Base-by-base conservation (phyloP, 345 rosid genomes). In the Populus ilicifolia region DNA sequence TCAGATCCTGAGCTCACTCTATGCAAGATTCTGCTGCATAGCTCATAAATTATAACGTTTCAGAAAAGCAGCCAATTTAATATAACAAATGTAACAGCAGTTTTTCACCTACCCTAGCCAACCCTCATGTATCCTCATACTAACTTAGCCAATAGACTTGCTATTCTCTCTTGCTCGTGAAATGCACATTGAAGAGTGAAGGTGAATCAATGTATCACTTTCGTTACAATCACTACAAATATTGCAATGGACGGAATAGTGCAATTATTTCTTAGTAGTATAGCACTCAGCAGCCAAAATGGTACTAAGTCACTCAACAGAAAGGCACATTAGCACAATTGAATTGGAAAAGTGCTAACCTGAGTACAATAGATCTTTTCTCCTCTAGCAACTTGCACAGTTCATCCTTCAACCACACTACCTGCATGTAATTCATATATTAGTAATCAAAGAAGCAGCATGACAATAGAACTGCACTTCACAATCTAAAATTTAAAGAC, bases 381-480 rank as follows among this genome's bases (percentile, higher is more conserved):
- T 96, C 98, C 84, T 96, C 99, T 70, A 96, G 88, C 86, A 96
- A 86, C 78, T 86, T 92, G 89, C 97, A 96, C 83, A 96, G 86
- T 85, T 96, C 99, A 77, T 85, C 93, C 87, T 96, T 96, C 88
- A 96, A 80, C 91, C 91, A 96, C 25, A 87, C 87, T 30, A 94
- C 96, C 99, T 96, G 93, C 83, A 87, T 74, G 74, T 35, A 14
- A 36, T 54, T 41, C 63, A 35, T 23, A 67, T 9, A 69, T 65
- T 54, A 73, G 35, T 46, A 13, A 46, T 46, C 18, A 46, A 46
- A 46, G 50, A 46, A 46, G 11, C 11, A 6, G 50, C 50, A 46
- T 14, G 13, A 23, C 64, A 59, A 10, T 9, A n/a, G 63, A 59
- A 4, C 63, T 54, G 61, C 23, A 20, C n/a, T 20, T 54, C 61